These are phyloP conservation scores for Pseudogymnoascus pannorum DNA, from an alignment of 2,329 filamentous ascomycete species.

Conservation along the genomic window DNA sequence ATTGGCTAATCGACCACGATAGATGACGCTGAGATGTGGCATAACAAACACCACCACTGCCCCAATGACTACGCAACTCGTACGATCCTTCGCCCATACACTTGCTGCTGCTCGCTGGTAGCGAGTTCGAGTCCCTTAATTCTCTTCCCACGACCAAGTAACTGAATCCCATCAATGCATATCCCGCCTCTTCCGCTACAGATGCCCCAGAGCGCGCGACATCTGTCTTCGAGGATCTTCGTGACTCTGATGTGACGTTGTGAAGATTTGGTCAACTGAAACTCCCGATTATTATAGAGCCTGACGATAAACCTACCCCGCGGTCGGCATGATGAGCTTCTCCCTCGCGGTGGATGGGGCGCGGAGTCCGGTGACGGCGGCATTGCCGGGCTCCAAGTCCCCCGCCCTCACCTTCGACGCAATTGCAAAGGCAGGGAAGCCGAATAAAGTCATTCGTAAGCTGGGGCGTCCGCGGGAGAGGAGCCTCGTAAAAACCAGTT, in stretches of 20 bases:
- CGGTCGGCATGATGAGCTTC: slow-evolving; percentile 1
- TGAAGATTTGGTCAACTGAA: not conserved
- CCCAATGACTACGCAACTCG: slow-evolving; percentile 6
- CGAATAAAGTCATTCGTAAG: slow-evolving; percentile 1
- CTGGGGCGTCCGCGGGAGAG: not conserved
- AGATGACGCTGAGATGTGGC: slow-evolving; percentile 5
- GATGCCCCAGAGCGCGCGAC: not conserved
- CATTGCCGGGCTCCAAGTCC: not conserved
- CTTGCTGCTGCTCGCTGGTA: not conserved
- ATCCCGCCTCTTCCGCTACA: not conserved
- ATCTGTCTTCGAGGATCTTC: not conserved
- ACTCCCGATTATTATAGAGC: not conserved
- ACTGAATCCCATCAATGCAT: not conserved
- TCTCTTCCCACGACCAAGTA: not conserved
- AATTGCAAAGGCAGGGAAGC: not conserved
- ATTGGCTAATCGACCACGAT: not conserved
- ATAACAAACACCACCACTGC: slow-evolving; percentile 3
- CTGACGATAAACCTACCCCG: not conserved
- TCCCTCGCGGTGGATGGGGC: not conserved
- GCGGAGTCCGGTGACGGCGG: not conserved
- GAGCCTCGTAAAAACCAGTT: not conserved
- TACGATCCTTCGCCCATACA: slow-evolving; percentile 1
- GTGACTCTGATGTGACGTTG: not conserved
- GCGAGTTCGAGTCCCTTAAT: not conserved
- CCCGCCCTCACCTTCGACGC: not conserved